Evolutionary conservation across 2,329 filamentous ascomycete genomes (phyloP), one percentile per base, ranked within the genome.

Genomic region (Sporothrix pseudoabietina): DNA sequence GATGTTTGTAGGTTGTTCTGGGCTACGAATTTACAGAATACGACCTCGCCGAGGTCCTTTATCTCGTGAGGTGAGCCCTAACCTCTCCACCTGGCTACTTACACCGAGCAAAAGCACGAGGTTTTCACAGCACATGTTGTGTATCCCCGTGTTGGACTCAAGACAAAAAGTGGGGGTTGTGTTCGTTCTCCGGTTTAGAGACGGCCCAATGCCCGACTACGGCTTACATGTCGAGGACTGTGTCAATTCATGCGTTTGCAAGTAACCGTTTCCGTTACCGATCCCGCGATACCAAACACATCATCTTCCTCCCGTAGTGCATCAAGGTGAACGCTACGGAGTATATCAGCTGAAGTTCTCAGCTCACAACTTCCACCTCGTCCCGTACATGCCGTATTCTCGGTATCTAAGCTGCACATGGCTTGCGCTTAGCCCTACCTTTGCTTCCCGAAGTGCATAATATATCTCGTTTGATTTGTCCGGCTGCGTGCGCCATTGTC

Each of bases 71-170:
- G 61, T 30, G 39, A 66, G 9, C 61, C 10, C 8, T 47, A 14
- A 16, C 61, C 39, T 66, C 10, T 30, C 22, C 41, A 19, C 39
- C 39, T 47, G 22, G 9, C 4, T 26, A 66, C 39, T 26, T 44
- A 47, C 61, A 66, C 39, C 22, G 39, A 66, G 35, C 61, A 66
- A 47, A 44, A 66, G 9, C 12, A 66, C 39, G 26, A 68, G 7
- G 44, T 30, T 39, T 6, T 19, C 47, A 54, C 66, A 54, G 47
- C 66, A 54, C 47, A 69, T 69, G 66, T 14, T 39, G 66, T 69
- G 47, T 39, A 54, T 39, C 66, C 26, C 44, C 26, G 65, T 30
- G 22, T 47, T 66, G 61, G 22, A 26, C 32, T 39, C 39, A 30
- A 30, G 44, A 35, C 26, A 68, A 35, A 35, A 8, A 26, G 44